Conservation (phyloP, 2,329 filamentous ascomycete species). For the Colletotrichum eremochloae region DNA sequence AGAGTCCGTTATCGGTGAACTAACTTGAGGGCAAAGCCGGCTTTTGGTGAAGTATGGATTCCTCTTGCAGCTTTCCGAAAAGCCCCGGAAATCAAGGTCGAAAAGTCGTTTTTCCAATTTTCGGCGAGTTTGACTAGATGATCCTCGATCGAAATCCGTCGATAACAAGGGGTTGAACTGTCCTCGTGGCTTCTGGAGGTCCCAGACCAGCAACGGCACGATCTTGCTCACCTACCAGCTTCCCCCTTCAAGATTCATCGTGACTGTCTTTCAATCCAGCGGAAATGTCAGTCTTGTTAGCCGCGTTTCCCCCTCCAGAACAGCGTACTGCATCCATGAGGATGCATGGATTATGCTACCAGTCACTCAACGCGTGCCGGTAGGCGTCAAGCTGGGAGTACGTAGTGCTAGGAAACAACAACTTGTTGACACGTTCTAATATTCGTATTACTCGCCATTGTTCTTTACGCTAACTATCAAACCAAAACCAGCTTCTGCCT, state of each 20-base stretch:
- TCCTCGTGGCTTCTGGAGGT: neutral
- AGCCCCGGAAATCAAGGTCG: neutral
- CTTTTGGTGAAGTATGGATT: neutral
- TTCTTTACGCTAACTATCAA: neutral
- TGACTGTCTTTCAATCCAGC: neutral
- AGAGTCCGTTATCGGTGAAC: conserved; percentile 29
- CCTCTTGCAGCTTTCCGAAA: too few relatives aligned
- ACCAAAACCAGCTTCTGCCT: neutral
- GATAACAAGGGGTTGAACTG: neutral
- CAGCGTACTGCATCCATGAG: too few relatives aligned
- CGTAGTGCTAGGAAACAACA: neutral
- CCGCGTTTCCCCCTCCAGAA: neutral
- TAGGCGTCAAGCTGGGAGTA: neutral
- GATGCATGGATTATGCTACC: neutral
- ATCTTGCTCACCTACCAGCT: neutral
- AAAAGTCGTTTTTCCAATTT: neutral
- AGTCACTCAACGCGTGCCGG: conserved; percentile 12
- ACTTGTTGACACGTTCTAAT: neutral
- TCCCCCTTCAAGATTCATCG: neutral
- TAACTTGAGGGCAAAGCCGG: neutral
- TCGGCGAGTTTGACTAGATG: neutral
- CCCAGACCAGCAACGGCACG: neutral
- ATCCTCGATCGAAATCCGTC: neutral
- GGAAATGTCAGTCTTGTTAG: too few relatives aligned
- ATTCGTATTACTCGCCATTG: neutral